Evolutionary conservation across 805 yeast species (phyloP).

Genomic region (Candida namnaoensis): DNA sequence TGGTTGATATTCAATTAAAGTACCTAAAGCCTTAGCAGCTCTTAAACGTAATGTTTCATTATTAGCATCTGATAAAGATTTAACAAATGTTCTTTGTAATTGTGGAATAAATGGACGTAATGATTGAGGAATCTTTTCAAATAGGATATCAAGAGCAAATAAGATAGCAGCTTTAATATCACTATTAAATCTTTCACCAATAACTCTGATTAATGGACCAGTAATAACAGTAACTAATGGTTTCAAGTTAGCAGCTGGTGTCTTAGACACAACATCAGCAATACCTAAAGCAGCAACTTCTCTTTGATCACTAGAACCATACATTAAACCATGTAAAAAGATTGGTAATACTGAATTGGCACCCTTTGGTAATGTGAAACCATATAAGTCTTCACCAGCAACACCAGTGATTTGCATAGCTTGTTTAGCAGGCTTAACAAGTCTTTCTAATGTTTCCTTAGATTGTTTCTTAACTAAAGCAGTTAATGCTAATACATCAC

Average conservation of each 20-base stretch:
- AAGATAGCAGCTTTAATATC: constrained; percentile 94
- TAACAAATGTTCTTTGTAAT: constrained; percentile 92
- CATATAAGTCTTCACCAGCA: constrained; percentile 59
- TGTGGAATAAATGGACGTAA: constrained; percentile 96
- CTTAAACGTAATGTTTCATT: constrained; percentile 68
- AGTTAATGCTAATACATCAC: constrained; percentile 56
- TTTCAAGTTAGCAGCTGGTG: constrained; percentile 75
- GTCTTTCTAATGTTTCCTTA: constrained; percentile 67
- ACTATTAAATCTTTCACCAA: constrained; percentile 89
- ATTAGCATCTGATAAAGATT: constrained; percentile 72
- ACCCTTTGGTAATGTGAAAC: constrained; percentile 67
- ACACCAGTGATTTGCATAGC: constrained; percentile 60
- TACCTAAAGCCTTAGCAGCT: constrained; percentile 87
- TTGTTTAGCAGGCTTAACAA: constrained; percentile 75
- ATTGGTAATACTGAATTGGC: constrained; percentile 85
- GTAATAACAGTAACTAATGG: constrained; percentile 90
- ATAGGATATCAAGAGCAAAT: constrained; percentile 69
- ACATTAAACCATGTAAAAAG: constrained; percentile 91
- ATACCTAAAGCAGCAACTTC: constrained; percentile 85
- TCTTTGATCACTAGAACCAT: constrained; percentile 77
- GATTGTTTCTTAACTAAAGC: constrained; percentile 63
- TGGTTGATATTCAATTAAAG: constrained; percentile 82
- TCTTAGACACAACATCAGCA: constrained; percentile 76
- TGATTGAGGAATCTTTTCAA: constrained; percentile 80
- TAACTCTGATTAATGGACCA: constrained; percentile 96